phyloP scores from a whole-genome alignment of 129 eudicot species.

The Kitagawia praeruptora region DNA sequence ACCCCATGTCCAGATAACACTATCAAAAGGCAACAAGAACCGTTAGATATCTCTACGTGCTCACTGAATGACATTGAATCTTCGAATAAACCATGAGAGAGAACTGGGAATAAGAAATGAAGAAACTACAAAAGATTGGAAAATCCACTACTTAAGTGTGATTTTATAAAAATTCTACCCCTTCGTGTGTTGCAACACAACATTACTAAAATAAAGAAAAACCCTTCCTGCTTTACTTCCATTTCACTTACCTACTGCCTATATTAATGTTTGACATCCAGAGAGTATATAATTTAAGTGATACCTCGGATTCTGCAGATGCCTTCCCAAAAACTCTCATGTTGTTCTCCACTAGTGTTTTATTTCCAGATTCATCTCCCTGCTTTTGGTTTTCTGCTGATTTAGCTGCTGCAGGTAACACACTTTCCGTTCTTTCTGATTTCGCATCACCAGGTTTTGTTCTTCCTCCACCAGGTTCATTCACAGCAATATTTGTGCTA shows the following conservation, averaged over 20 bases:
- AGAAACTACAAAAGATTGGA: not conserved
- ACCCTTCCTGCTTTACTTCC: not conserved
- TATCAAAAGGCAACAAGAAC: too few relatives aligned
- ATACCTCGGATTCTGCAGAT: constrained; percentile 62
- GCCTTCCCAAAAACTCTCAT: constrained; percentile 41
- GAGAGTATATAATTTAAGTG: not conserved
- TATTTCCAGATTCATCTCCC: constrained; percentile 44
- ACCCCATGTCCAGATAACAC: too few relatives aligned
- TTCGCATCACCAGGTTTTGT: constrained; percentile 50
- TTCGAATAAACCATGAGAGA: too few relatives aligned
- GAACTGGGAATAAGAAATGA: too few relatives aligned
- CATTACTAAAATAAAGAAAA: not conserved
- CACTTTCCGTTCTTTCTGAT: constrained; percentile 39
- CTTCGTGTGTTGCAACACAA: not conserved
- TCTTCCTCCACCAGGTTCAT: constrained; percentile 50
- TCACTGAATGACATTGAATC: too few relatives aligned
- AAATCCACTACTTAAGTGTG: not conserved
- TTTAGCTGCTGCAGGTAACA: constrained; percentile 25
- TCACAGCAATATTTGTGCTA: constrained; percentile 23
- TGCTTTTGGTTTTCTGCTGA: constrained; percentile 54
- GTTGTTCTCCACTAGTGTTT: constrained; percentile 39
- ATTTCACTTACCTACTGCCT: not conserved
- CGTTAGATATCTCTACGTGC: too few relatives aligned
- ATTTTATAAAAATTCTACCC: not conserved
- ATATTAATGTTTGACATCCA: not conserved